phyloP scores from a whole-genome alignment of 192 early-diverging fungal genomes.

The Ambispora gerdemannii region DNA sequence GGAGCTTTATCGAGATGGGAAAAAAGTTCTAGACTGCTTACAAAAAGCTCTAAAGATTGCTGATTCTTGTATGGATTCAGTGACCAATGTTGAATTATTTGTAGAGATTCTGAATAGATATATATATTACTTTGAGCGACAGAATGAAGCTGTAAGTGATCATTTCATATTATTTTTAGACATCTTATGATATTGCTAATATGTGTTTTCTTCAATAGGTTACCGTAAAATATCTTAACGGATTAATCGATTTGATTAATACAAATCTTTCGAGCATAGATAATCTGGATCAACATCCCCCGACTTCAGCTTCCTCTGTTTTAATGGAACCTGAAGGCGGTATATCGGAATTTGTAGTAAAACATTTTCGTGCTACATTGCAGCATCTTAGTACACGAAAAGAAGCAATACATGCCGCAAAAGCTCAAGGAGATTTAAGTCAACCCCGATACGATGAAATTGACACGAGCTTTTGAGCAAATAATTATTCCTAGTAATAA shows the following conservation, averaged over 20 bases:
- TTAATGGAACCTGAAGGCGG: constrained; percentile 58
- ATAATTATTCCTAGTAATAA: too few species aligned
- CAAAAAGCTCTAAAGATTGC: constrained; percentile 95
- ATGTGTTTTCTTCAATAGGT: constrained; percentile 48
- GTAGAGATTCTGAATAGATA: constrained; percentile 97
- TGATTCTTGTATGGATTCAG: constrained; percentile 87
- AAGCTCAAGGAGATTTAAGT: constrained; percentile 14
- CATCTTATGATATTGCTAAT: background rate
- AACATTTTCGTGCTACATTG: constrained; percentile 70
- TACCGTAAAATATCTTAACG: constrained; percentile 90
- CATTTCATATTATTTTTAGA: background rate
- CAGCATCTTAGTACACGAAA: constrained; percentile 56
- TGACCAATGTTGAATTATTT: constrained; percentile 88
- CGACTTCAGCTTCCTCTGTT: constrained; percentile 61
- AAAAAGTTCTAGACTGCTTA: constrained; percentile 84
- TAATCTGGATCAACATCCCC: constrained; percentile 63
- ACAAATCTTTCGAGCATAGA: constrained; percentile 74
- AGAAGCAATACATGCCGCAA: constrained; percentile 31
- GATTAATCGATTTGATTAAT: constrained; percentile 91
- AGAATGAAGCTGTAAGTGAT: constrained; percentile 76
- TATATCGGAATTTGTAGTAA: constrained; percentile 63
- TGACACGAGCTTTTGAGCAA: constrained; percentile 16
- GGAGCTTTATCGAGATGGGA: constrained; percentile 78
- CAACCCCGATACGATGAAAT: constrained; percentile 22
- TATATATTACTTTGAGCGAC: constrained; percentile 91